Percentiles rank a stretch among this genome's conserved stretches.
Evolutionary conservation across 345 rosid species (phyloP).

Genomic region (Eucalyptus curtisii): DNA sequence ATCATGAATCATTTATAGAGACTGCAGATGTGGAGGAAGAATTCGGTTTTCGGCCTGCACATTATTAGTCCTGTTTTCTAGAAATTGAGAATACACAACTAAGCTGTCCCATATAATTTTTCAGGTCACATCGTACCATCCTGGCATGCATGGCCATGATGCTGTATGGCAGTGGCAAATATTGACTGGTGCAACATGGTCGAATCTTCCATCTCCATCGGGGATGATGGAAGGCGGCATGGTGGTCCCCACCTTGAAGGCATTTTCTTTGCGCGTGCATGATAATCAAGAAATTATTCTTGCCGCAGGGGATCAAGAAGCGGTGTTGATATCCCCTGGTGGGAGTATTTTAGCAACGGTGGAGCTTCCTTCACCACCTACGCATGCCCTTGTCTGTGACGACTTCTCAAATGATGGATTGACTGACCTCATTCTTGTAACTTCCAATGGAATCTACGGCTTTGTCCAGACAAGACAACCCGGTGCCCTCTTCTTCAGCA

Average conservation of each 20-base stretch:
- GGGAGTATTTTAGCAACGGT: conserved; percentile 66
- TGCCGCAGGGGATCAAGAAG: conserved; percentile 91
- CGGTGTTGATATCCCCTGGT: conserved; percentile 74
- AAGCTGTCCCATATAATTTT: background rate
- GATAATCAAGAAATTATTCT: conserved; percentile 86
- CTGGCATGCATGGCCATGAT: conserved; percentile 74
- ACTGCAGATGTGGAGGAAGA: background rate
- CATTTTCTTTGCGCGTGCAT: conserved; percentile 55
- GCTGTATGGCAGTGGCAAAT: conserved; percentile 76
- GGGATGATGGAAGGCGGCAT: conserved; percentile 69
- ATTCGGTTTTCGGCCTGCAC: background rate
- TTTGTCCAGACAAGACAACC: conserved; percentile 96
- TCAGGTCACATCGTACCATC: conserved; percentile 88
- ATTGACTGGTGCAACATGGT: conserved; percentile 87
- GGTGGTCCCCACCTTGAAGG: conserved; percentile 78
- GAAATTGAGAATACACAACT: background rate
- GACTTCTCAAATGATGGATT: conserved; percentile 93
- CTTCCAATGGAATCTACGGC: conserved; percentile 81
- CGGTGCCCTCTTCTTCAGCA: conserved; percentile 97
- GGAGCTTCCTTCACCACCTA: conserved; percentile 81
- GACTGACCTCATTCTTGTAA: conserved; percentile 79
- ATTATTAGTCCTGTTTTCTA: background rate
- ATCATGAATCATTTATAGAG: background rate
- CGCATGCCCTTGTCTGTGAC: conserved; percentile 66
- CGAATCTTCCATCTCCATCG: conserved; percentile 85